Conservation (phyloP, 179 eudicot genomes). For the Spergularia azorica region DNA sequence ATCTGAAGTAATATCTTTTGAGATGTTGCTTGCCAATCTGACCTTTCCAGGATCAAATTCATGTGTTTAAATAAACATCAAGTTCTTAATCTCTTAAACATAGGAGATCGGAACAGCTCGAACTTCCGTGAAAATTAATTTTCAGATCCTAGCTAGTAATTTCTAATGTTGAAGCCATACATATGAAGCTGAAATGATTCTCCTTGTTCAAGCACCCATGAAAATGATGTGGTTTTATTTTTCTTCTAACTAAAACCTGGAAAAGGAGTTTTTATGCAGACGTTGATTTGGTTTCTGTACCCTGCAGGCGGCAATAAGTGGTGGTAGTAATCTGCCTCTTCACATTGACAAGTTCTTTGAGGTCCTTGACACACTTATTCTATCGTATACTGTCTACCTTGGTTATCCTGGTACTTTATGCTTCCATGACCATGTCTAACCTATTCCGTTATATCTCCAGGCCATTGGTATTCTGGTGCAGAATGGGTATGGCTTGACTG, state of each 20-base stretch:
- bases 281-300: conserved; percentile 15
- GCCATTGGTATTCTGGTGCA: conserved; percentile 74
- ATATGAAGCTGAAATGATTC: background rate
- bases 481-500: conserved; percentile 96
- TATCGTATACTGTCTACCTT: conserved; percentile 4
- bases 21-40: background rate
- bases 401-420: conserved; percentile 11
- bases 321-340: conserved; percentile 91
- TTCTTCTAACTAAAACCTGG: background rate
- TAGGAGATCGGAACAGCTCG: too few relatives aligned
- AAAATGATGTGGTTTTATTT: background rate
- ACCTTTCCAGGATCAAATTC: background rate
- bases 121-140: too few relatives aligned
- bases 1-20: background rate
- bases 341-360: conserved; percentile 90
- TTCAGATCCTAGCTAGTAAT: too few relatives aligned
- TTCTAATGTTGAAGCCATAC: background rate
- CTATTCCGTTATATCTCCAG: conserved; percentile 37
- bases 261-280: background rate
- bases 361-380: conserved; percentile 46
- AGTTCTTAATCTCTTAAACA: too few relatives aligned
- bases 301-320: conserved; percentile 88
- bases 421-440: background rate
- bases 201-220: background rate
- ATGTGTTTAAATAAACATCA: background rate